These are phyloP conservation scores for Exidia glandulosa DNA, from an alignment of 768 basidiomycete genomes.

Conservation along the genomic window DNA sequence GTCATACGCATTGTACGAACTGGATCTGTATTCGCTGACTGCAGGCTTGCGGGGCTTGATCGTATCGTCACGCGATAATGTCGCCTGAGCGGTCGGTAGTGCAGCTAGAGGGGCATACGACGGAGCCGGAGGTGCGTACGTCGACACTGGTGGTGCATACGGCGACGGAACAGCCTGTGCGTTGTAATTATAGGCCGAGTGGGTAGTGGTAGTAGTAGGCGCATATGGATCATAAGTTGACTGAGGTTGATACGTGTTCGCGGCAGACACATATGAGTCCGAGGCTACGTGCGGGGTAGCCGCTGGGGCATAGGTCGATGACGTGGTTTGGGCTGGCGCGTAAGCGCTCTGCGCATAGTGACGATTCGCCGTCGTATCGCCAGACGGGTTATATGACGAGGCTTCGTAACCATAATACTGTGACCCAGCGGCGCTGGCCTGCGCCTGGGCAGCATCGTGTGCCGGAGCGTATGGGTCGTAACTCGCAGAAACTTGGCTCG, in stretches of 20 bases:
- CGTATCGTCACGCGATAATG: background rate
- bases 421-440: background rate
- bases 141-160: background rate
- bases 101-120: background rate
- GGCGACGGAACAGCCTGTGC: too few species aligned
- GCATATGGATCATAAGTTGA: constrained; percentile 16
- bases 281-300: background rate
- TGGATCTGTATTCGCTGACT: constrained; percentile 13
- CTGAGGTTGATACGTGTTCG: constrained; percentile 7
- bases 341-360: background rate
- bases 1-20: constrained; percentile 20
- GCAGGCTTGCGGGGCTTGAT: background rate
- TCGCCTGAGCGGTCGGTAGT: background rate
- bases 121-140: background rate
- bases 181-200: too few species aligned
- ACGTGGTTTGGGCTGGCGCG: constrained; percentile 1
- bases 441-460: background rate
- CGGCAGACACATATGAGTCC: background rate
- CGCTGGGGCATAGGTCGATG: background rate
- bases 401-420: background rate
- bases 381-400: background rate
- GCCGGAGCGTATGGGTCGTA: background rate
- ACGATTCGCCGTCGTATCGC: background rate
- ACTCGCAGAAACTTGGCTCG: background rate
- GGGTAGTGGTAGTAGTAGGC: constrained; percentile 6